Evolutionary conservation across 306 rosid genomes (phyloP), one percentile per base, ranked within the genome.

Genomic region (Cucurbita moschata): DNA sequence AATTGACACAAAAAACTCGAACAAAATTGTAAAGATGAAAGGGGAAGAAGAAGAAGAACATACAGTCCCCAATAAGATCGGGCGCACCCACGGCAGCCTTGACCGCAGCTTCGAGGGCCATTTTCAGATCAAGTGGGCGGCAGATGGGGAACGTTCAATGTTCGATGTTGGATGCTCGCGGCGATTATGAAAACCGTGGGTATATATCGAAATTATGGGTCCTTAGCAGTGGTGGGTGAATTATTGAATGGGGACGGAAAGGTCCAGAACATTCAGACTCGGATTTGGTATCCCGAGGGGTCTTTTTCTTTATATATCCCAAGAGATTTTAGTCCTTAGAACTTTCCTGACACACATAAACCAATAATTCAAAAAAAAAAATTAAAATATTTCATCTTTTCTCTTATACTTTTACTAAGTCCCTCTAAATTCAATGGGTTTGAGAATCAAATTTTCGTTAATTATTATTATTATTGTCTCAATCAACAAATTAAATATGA

Each of bases 31-130:
- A 7, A 8, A 1, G 55, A 13, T 64, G 49, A 63, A 26, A 7
- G 56, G 16, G 16, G 14, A 65, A 49, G 35, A 74, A 47, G 14
- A 65, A 49, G 35, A 74, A 47, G 56, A 72, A 10, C 72, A 14
- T 81, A 93, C 98, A 94, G 83, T 94, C 98, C 64, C 98, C 96
- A 42, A 84, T 89, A 44, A 78, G 3, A 3, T 80, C 52, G 0
- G 96, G 97, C 5, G 86, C 86, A 16, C 94, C 97, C 0, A 0
- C 47, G 4, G 97, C 96, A 2, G 92, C 97, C 79, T 90, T 94
- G 44, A 79, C 92, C 26, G 84, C 85, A 47, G 84, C 75, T 70
- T 94, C 96, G 2, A 85, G 73, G 71, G 79, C 87, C 96, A 94
- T 87, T 66, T 66, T 63, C 6, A 6, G 26, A 39, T 39, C 16